Evolutionary conservation across 768 basidiomycete species (phyloP).

Genomic region (Crassisporium funariophilum): DNA sequence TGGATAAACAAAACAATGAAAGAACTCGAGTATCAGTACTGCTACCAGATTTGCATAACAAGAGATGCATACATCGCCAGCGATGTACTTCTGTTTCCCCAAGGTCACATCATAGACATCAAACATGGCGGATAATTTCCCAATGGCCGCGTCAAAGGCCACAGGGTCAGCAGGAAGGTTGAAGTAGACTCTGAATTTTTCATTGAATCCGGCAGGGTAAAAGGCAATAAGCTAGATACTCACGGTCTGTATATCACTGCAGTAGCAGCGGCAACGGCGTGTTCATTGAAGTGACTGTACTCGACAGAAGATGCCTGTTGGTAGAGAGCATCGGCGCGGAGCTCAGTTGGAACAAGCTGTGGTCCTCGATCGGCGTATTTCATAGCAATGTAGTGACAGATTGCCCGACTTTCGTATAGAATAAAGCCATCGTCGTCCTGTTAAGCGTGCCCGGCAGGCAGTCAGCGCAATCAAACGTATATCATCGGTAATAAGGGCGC

Average conservation of each 20-base stretch:
- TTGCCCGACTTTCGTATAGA: slow-evolving; percentile 26
- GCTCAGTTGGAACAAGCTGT: slow-evolving; percentile 38
- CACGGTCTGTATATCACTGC: slow-evolving; percentile 45
- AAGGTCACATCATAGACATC: slow-evolving; percentile 50
- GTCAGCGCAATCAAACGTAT: too few species aligned
- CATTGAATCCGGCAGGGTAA: slow-evolving; percentile 25
- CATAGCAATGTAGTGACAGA: slow-evolving; percentile 49
- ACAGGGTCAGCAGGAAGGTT: slow-evolving; percentile 36
- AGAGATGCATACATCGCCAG: slow-evolving; percentile 38
- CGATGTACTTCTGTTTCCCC: slow-evolving; percentile 46
- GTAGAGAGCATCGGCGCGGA: slow-evolving; percentile 32
- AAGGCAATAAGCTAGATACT: background rate
- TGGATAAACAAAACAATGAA: slow-evolving; percentile 10
- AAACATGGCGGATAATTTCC: slow-evolving; percentile 35
- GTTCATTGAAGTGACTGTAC: slow-evolving; percentile 45
- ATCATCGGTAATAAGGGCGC: too few species aligned
- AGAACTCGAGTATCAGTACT: background rate
- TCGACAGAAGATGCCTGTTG: slow-evolving; percentile 46
- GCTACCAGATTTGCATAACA: background rate
- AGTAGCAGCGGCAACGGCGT: slow-evolving; percentile 32
- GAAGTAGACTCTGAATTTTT: slow-evolving; percentile 19
- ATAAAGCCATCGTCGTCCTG: slow-evolving; percentile 20
- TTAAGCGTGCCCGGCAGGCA: too few species aligned
- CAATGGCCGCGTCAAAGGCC: slow-evolving; percentile 18
- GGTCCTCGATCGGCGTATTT: slow-evolving; percentile 49